These are phyloP conservation scores for Bimuria novae-zelandiae DNA, from an alignment of 2,329 filamentous ascomycete genomes.

Conservation along the genomic window DNA sequence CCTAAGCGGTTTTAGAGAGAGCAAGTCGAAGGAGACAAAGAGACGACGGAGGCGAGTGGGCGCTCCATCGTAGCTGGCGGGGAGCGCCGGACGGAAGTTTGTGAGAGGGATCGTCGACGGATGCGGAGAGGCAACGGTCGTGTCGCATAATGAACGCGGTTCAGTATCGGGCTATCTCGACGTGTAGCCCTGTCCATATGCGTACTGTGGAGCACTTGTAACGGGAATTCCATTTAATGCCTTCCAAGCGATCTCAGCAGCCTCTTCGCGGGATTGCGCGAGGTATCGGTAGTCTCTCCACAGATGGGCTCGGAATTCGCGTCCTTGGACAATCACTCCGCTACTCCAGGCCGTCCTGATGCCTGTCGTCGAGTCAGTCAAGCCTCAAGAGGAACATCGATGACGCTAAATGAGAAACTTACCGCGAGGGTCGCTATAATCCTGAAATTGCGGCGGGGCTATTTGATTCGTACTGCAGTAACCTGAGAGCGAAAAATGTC, in stretches of 20 bases:
- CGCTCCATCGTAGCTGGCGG: background rate
- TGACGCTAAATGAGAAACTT: conserved; percentile 14
- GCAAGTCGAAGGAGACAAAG: background rate
- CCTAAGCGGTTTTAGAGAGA: no score
- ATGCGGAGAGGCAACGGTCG: background rate
- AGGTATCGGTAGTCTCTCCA: conserved; percentile 45
- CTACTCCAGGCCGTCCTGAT: conserved; percentile 44
- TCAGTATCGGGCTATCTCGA: conserved; percentile 22
- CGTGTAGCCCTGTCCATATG: conserved; percentile 26
- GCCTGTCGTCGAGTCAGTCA: conserved; percentile 20
- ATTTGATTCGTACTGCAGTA: conserved; percentile 41
- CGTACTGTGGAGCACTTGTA: conserved; percentile 23
- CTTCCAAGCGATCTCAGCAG: conserved; percentile 43
- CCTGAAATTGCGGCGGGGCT: conserved; percentile 43
- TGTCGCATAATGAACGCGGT: background rate
- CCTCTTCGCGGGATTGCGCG: conserved; percentile 44
- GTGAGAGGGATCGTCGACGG: background rate
- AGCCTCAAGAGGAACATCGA: background rate
- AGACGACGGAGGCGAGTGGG: background rate
- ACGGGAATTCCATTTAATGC: conserved; percentile 25
- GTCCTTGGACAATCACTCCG: conserved; percentile 41
- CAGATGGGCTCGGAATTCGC: conserved; percentile 39
- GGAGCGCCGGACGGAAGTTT: background rate
- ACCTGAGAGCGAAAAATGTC: conserved; percentile 22
- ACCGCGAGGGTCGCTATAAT: conserved; percentile 46